Evolutionary conservation across 768 basidiomycete genomes (phyloP), one percentile per base, ranked within the genome.

Genomic region (Holtermannia corniformis): DNA sequence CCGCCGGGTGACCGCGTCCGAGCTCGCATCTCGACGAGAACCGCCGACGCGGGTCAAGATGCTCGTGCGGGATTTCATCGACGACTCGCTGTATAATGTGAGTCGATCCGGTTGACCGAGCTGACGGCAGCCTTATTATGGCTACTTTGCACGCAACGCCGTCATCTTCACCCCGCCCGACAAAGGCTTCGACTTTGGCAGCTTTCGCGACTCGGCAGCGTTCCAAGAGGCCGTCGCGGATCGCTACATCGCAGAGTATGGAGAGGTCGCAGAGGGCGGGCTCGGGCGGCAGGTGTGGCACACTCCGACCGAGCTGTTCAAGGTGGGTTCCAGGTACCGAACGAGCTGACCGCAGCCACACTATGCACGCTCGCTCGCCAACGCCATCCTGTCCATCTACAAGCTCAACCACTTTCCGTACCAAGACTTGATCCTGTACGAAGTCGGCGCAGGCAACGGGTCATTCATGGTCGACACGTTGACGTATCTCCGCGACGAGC

Each of bases 391-490:
- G 20, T 83, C 86, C 0, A 86, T 92, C 61, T 96, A 99, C 73
- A 81, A 95, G 64, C 79, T 91, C 57, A 90, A 91, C 67, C 86
- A 90, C 68, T 97, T 88, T 72, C 93, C 93, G 0, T 93, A 96
- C 67, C 85, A 95, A 73, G 91, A 95, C 71, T 83, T 97, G 59
- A 81, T 87, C 57, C 83, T 99, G 49, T 97, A 96, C 76, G 95
- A 99, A 72, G 85, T 99, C 62, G 95, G 95, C 28, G 95, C 91
- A 1, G 95, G 95, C 41, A 99, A 99, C 65, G 95, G 95, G 12
- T 93, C 93, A 0, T 78, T 99, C 52, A 92, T 93, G 25, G 74
- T 80, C 72, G 85, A 96, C 68, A 82, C 95, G 49, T 82, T 99
- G 52, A 79, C 87, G 68, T 87, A 81, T 63, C 73, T 99, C 25